Base-by-base conservation (phyloP, 2,329 filamentous ascomycete genomes). In the Dryadomyces quercus-mongolicae region DNA sequence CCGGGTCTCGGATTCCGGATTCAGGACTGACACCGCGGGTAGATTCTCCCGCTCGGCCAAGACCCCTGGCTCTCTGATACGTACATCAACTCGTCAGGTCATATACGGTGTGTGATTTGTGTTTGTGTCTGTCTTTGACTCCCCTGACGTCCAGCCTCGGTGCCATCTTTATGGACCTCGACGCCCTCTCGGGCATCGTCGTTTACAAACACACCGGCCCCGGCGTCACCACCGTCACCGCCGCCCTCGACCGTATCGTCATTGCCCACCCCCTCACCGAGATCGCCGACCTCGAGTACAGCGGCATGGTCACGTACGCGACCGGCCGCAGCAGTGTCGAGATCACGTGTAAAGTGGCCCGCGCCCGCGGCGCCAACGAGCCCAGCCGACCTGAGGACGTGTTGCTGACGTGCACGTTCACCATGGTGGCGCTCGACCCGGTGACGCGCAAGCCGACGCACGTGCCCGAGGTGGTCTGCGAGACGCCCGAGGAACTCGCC, bases 41-140 rank as follows among this genome's bases (percentile, higher is more conserved):
- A 60, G 59, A 53, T 70, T 15, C 71, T 89, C 31, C 85, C 85
- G 7, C 71, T 90, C 10, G 84, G 80, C 6, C 82, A 80, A 62
- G 86, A 90, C 63, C 84, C 85, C 52, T 90, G 84, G 84, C 71
- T 91, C 13, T 75, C 86, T 12, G 86, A 91, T 64, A 85, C 82
- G 0, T 91, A 91, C 63, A 78, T 88, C 62, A 90, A 90, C 67
- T 78, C 85, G 1, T 82, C 81, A 0, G 86, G 86, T 0, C 84
- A 88, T 60, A 85, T 91, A 60, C 75, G 83, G 75, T n/a, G n/a
- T n/a, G n/a, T 78, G 65, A 67, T 31, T 78, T 60, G 71, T 73
- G 46, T 71, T 79, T 18, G 5, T 4, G 21, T 12, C 5, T 15
- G 12, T 13, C n/a, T 34, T 43, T 52, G 43, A 42, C 43, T 2